Percentiles rank a stretch among this genome's conserved stretches.
Conservation (phyloP, 192 early-diverging fungal genomes). For the Rhizophagus prolifer region DNA sequence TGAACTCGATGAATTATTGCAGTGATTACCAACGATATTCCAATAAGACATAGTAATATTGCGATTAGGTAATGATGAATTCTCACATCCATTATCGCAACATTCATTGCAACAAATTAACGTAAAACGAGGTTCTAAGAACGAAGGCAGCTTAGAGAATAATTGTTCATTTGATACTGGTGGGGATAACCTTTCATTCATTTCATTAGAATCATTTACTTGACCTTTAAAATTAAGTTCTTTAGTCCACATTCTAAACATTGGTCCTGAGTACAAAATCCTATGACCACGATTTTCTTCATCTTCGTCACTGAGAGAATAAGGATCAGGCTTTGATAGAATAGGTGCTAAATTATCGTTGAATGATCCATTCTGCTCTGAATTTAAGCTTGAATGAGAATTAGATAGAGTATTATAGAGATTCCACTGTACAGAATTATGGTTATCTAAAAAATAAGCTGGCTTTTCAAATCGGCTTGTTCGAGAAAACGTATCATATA, state of each 20-base stretch:
- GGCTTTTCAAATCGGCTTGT: neutral
- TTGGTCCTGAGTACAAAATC: no score
- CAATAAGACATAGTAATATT: neutral
- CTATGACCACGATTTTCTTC: neutral
- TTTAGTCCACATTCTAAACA: no score
- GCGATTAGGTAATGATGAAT: no score
- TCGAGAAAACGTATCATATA: neutral
- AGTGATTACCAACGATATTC: neutral
- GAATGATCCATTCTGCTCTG: neutral
- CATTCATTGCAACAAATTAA: no score
- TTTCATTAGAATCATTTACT: neutral
- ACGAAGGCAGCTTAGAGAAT: neutral
- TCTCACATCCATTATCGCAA: neutral
- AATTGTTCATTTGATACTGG: neutral
- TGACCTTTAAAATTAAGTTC: neutral
- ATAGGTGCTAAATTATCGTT: neutral
- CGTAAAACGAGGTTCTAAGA: neutral
- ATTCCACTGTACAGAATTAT: neutral
- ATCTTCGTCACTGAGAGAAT: neutral
- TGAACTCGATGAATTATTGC: neutral
- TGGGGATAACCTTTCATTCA: neutral
- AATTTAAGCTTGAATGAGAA: neutral
- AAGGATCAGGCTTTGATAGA: neutral
- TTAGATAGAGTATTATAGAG: no score
- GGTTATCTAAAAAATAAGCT: neutral